These are phyloP conservation scores for Fusarium sp. DNA, from an alignment of 2,329 filamentous ascomycete genomes.

Conservation along the genomic window DNA sequence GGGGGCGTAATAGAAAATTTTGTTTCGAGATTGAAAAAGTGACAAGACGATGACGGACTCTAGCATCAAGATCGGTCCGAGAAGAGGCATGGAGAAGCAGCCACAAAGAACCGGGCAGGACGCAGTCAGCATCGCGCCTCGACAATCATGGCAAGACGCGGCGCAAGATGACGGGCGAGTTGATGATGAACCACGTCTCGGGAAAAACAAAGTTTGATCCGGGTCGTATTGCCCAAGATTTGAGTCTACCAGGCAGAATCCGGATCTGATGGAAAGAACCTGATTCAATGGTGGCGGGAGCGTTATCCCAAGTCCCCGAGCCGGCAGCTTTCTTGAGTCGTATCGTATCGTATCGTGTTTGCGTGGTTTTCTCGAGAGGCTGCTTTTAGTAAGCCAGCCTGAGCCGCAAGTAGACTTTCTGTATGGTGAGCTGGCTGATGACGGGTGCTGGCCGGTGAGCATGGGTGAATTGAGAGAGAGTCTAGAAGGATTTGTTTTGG, in stretches of 20 bases:
- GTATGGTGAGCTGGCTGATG: constrained; percentile 17
- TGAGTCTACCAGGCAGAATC: neutral
- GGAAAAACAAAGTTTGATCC: constrained; percentile 20
- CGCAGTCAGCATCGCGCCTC: neutral
- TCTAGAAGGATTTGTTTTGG: constrained; percentile 25
- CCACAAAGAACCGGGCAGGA: neutral
- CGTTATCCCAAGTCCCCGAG: constrained; percentile 19
- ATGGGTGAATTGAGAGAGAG: neutral
- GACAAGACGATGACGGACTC: constrained; percentile 4
- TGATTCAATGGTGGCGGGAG: constrained; percentile 12
- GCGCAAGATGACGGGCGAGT: constrained; percentile 21
- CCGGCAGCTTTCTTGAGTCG: constrained; percentile 6
- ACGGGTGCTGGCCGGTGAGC: neutral
- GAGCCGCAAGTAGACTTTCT: neutral
- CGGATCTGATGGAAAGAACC: neutral
- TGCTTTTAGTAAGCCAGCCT: neutral
- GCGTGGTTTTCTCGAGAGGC: constrained; percentile 19
- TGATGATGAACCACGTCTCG: constrained; percentile 17
- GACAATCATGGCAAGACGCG: neutral
- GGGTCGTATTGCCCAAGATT: neutral
- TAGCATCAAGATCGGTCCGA: neutral
- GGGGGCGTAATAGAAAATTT: neutral
- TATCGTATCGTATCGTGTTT: constrained; percentile 1
- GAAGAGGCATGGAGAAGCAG: neutral
- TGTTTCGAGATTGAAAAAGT: neutral